Conservation (phyloP, 2,329 filamentous ascomycete genomes). For the Penicillium olsonii region DNA sequence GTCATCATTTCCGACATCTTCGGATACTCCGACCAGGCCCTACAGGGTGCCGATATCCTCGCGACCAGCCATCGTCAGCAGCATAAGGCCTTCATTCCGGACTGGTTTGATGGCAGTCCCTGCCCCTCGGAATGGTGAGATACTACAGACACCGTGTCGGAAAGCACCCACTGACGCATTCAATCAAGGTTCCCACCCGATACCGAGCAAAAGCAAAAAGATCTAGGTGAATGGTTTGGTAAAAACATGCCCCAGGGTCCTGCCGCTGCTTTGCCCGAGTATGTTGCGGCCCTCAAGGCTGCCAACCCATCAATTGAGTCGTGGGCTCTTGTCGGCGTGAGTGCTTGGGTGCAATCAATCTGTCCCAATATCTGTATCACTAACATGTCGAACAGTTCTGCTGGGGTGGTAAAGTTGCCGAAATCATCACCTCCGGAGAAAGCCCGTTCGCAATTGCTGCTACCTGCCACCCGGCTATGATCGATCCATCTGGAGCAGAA, state of each 20-base stretch:
- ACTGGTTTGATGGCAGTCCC: slow-evolving; percentile 75
- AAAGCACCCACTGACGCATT: slow-evolving; percentile 15
- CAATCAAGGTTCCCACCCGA: slow-evolving; percentile 52
- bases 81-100: slow-evolving; percentile 78
- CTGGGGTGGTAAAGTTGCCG: slow-evolving; percentile 53
- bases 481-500: slow-evolving; percentile 54
- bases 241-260: slow-evolving; percentile 37
- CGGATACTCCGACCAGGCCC: slow-evolving; percentile 55
- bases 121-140: slow-evolving; percentile 52
- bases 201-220: slow-evolving; percentile 55
- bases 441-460: slow-evolving; percentile 55
- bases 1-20: slow-evolving; percentile 59
- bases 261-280: slow-evolving; percentile 52
- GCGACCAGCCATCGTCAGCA: slow-evolving; percentile 32
- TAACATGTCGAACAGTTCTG: slow-evolving; percentile 46
- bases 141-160: slow-evolving; percentile 16
- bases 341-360: not conserved
- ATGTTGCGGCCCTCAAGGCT: slow-evolving; percentile 50
- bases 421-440: slow-evolving; percentile 44
- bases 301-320: slow-evolving; percentile 44
- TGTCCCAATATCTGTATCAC: slow-evolving; percentile 53
- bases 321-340: slow-evolving; percentile 52
- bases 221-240: slow-evolving; percentile 55
- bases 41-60: slow-evolving; percentile 59
- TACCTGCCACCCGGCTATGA: slow-evolving; percentile 56